Evolutionary conservation across 805 yeast species (phyloP).

Genomic region (Hanseniaspora clermontiae): DNA sequence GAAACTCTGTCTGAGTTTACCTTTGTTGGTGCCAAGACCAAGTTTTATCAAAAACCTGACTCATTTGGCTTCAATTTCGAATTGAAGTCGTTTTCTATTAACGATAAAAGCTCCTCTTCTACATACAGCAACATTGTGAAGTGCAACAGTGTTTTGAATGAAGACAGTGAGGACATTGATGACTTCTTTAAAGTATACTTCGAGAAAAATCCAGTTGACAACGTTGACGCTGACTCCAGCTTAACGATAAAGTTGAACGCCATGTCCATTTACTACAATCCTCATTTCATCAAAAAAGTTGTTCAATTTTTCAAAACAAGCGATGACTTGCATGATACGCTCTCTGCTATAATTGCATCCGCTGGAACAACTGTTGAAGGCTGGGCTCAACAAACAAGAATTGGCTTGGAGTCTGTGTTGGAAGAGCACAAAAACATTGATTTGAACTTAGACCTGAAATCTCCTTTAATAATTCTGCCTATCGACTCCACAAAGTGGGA

Average conservation of each 20-base stretch:
- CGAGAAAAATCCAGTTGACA: slow-evolving; percentile 79
- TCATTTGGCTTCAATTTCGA: slow-evolving; percentile 63
- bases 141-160: slow-evolving; percentile 41
- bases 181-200: slow-evolving; percentile 75
- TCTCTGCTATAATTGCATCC: slow-evolving; percentile 81
- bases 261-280: slow-evolving; percentile 82
- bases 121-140: slow-evolving; percentile 80
- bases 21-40: slow-evolving; percentile 70
- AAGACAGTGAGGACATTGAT: slow-evolving; percentile 28
- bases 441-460: slow-evolving; percentile 77
- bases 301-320: slow-evolving; percentile 76
- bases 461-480: slow-evolving; percentile 83
- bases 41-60: slow-evolving; percentile 63
- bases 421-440: slow-evolving; percentile 89
- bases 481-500: slow-evolving; percentile 64
- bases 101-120: slow-evolving; percentile 71
- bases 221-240: slow-evolving; percentile 59
- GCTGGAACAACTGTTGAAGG: slow-evolving; percentile 94
- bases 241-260: slow-evolving; percentile 64
- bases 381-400: slow-evolving; percentile 72
- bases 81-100: slow-evolving; percentile 68
- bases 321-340: slow-evolving; percentile 68
- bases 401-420: slow-evolving; percentile 84
- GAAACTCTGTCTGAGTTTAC: slow-evolving; percentile 58
- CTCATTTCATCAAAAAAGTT: slow-evolving; percentile 66